Evolutionary conservation across 2,329 filamentous ascomycete genomes (phyloP).

Genomic region (Paecilomyces sp.): DNA sequence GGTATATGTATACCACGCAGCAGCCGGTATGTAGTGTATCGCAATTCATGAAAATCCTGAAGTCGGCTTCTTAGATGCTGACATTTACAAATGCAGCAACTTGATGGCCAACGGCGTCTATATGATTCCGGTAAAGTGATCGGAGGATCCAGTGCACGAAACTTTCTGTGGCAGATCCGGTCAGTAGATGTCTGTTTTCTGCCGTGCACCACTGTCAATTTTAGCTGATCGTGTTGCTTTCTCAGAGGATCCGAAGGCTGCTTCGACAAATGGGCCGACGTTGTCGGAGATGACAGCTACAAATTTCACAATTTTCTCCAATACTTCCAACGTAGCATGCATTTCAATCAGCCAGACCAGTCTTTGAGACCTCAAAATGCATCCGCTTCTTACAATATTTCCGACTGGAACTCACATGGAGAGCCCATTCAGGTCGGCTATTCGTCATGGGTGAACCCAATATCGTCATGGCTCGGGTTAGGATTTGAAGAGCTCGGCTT

Average conservation of each 20-base stretch:
- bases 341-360: neutral
- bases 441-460: conserved; percentile 31
- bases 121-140: neutral
- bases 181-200: neutral
- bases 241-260: neutral
- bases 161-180: neutral
- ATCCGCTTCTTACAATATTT: conserved; percentile 3
- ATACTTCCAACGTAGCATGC: conserved; percentile 44
- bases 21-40: neutral
- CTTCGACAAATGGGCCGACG: conserved; percentile 2
- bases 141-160: neutral
- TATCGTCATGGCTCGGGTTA: conserved; percentile 28
- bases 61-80: neutral
- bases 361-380: neutral
- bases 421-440: conserved; percentile 46
- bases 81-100: neutral
- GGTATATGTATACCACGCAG: neutral
- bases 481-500: conserved; percentile 38
- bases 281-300: neutral
- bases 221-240: neutral
- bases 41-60: neutral
- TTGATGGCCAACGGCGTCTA: neutral
- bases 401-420: conserved; percentile 39
- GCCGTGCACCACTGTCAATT: neutral
- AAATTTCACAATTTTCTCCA: neutral